Percentiles rank a stretch among this genome's conserved stretches.
These are phyloP conservation scores for Aspergillus funiculosus DNA, from an alignment of 495 filamentous ascomycete species.

Conservation along the genomic window DNA sequence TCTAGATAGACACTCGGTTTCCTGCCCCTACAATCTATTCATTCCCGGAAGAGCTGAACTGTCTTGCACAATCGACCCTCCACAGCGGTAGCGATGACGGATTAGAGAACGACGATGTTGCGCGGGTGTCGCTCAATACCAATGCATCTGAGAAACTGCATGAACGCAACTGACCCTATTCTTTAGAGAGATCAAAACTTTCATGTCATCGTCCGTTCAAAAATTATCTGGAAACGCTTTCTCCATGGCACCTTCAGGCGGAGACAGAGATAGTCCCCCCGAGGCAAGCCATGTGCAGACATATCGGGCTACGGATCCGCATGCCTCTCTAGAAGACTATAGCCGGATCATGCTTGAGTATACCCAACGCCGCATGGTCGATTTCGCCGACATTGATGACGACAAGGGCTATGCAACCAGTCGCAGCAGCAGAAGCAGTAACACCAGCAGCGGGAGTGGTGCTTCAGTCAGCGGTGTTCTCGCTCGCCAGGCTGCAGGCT, in stretches of 20 bases:
- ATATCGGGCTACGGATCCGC: conserved; percentile 23
- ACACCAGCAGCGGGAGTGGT: conserved; percentile 29
- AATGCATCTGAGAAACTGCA: neutral
- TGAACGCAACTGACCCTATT: neutral
- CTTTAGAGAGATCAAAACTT: neutral
- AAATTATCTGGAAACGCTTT: conserved; percentile 16
- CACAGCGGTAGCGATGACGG: too few relatives aligned
- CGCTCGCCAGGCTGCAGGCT: conserved; percentile 19
- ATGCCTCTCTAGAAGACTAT: conserved; percentile 39
- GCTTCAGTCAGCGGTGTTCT: conserved; percentile 18
- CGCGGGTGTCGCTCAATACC: neutral
- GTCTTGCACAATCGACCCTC: too few relatives aligned
- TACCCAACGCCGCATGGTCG: conserved; percentile 41
- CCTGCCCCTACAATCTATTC: too few relatives aligned
- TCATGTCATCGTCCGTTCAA: conserved; percentile 20
- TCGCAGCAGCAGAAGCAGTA: conserved; percentile 33
- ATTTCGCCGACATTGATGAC: conserved; percentile 33
- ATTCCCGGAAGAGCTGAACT: too few relatives aligned
- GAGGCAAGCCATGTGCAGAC: conserved; percentile 19
- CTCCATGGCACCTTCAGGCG: conserved; percentile 21
- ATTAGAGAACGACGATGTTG: neutral
- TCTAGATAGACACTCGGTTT: too few relatives aligned
- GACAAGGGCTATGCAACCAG: conserved; percentile 19
- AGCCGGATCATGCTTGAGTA: conserved; percentile 44
- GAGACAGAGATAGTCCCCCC: conserved; percentile 18